Base-by-base conservation (phyloP, 305 asterid species). In the Ilex paraguariensis region DNA sequence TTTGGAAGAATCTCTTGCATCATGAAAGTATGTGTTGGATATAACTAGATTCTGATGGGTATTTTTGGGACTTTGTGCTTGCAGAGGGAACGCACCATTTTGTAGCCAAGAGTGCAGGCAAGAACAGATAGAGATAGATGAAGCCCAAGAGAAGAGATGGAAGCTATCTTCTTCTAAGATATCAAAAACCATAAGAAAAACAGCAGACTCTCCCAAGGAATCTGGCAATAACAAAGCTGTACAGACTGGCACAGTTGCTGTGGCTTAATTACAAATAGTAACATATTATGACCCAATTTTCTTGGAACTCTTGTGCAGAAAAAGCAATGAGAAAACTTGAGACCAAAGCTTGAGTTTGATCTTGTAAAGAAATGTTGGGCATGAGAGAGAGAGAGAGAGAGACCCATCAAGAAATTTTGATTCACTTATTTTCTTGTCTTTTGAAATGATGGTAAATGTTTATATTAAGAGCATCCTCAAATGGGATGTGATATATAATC, bases 41-140 rank as follows among this genome's bases (percentile, higher is more conserved):
- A 36, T 36, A 1, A 36, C 9, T 36, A 36, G 42, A 36, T 36
- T 36, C 3, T 36, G 42, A 36, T 36, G 42, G 42, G 42, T 36
- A 36, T 36, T 36, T 36, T 36, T 36, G 42, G 28, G 42, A 7
- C 14, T 36, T 36, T 14, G 31, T 13, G 6, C 0, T 14, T 78
- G 73, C 90, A 86, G 94, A 81, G 95, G 95, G 62, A 60, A 86
- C 51, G 80, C 87, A 3, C 87, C 95, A 14, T 86, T 83, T 66
- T 86, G 95, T 61, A 86, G 91, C 80, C 75, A 73, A 42, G 95
- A 86, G 76, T 86, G 95, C 78, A 74, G 95, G 56, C 85, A 86
- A 51, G 91, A 83, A 16, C 95, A 86, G 71, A 86, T 86, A 45
- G 91, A 86, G 62, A 81, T 78, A 67, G 91, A 86, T 55, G 95